These are phyloP conservation scores for Agrocybe praecox DNA, from an alignment of 768 basidiomycete species.

Conservation along the genomic window DNA sequence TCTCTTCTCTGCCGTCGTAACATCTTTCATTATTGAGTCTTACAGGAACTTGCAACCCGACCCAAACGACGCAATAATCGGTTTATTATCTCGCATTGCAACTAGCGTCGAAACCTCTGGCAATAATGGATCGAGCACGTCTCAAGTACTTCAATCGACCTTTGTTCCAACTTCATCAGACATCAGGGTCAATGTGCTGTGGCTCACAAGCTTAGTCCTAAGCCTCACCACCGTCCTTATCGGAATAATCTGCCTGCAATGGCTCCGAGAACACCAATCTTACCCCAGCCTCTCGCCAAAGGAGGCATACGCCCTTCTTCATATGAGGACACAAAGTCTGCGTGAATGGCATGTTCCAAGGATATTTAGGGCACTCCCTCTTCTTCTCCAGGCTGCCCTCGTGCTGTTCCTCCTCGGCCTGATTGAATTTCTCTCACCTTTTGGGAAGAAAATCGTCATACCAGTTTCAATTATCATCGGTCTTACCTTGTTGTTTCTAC, in stretches of 20 bases:
- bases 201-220: constrained; percentile 17
- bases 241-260: constrained; percentile 16
- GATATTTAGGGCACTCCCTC: constrained; percentile 25
- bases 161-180: constrained; percentile 2
- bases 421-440: constrained; percentile 23
- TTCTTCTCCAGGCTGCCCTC: constrained; percentile 28
- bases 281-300: constrained; percentile 5
- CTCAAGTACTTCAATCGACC: background rate
- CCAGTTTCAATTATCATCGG: constrained; percentile 20
- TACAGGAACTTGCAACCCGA: constrained; percentile 19
- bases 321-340: constrained; percentile 27
- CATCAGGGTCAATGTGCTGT: constrained; percentile 14
- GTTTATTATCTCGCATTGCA: constrained; percentile 6
- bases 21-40: constrained; percentile 22
- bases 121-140: background rate
- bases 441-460: constrained; percentile 12
- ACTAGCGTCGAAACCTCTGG: background rate
- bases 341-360: constrained; percentile 25
- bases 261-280: constrained; percentile 18
- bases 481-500: constrained; percentile 15
- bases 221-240: constrained; percentile 14
- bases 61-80: constrained; percentile 11
- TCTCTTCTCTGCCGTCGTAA: constrained; percentile 25
- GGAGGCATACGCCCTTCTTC: constrained; percentile 16
- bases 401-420: constrained; percentile 29